A percentile compares a stretch with the other conserved stretches of the same genome.
Conservation (phyloP, 441 rosid genomes). For the Macaranga tanarius region DNA sequence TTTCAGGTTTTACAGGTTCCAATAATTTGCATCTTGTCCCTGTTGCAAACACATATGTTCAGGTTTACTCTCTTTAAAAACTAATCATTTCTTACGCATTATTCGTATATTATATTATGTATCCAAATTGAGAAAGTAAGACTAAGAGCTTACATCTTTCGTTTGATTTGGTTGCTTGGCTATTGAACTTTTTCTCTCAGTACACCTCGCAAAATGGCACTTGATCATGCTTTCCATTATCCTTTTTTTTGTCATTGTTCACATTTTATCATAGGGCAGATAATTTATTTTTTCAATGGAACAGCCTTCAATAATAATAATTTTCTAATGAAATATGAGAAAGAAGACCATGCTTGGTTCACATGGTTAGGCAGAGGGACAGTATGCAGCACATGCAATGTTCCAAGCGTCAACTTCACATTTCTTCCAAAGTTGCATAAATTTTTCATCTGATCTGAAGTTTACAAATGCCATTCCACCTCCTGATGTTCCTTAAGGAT, state of each 20-base stretch:
- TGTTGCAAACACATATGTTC: constrained; percentile 49
- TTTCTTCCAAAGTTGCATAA: no score
- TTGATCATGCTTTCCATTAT: neutral
- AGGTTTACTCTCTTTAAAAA: constrained; percentile 34
- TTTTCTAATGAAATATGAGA: neutral
- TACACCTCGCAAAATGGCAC: neutral
- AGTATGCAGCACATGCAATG: no score
- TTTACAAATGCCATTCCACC: no score
- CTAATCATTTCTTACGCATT: neutral
- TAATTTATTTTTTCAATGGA: neutral
- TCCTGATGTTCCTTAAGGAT: no score
- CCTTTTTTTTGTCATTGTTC: neutral
- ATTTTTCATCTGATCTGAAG: no score
- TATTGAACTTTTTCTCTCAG: neutral
- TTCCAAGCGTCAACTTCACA: no score
- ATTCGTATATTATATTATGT: neutral
- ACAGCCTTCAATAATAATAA: no score
- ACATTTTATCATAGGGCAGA: neutral
- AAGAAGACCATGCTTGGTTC: no score
- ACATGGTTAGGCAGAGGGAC: no score
- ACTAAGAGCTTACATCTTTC: neutral
- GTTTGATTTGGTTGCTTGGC: neutral
- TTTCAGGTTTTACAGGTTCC: constrained; percentile 50
- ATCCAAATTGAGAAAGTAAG: neutral
- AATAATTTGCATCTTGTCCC: constrained; percentile 42